These are phyloP conservation scores for Camelina hispida DNA, from an alignment of 345 rosid species.

Conservation along the genomic window DNA sequence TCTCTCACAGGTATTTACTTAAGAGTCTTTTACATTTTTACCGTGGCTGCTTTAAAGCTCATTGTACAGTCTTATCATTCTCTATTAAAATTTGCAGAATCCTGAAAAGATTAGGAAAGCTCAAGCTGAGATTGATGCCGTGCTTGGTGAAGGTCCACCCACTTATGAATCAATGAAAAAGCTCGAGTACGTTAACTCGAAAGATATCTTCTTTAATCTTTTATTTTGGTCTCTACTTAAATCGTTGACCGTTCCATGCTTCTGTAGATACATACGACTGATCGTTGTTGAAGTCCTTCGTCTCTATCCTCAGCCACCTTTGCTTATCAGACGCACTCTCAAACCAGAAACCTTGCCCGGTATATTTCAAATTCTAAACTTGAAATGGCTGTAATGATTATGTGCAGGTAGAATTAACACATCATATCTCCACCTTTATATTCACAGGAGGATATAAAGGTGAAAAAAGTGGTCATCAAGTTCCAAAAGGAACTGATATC, in stretches of 20 bases:
- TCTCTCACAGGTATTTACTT: slow-evolving; percentile 75
- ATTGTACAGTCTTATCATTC: slow-evolving; percentile 21
- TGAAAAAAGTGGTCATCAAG: slow-evolving; percentile 66
- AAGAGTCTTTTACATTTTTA: not conserved
- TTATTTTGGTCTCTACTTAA: not conserved
- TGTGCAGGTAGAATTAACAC: too few relatives aligned
- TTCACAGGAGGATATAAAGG: slow-evolving; percentile 83
- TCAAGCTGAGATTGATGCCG: slow-evolving; percentile 83
- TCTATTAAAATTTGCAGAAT: slow-evolving; percentile 54
- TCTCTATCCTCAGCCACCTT: slow-evolving; percentile 91
- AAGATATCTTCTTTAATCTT: slow-evolving; percentile 10
- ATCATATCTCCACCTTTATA: too few relatives aligned
- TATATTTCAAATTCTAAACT: slow-evolving; percentile 35
- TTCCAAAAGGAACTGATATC: slow-evolving; percentile 89
- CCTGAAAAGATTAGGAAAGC: slow-evolving; percentile 83
- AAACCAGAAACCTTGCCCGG: slow-evolving; percentile 81
- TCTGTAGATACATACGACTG: slow-evolving; percentile 73
- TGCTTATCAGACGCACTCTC: slow-evolving; percentile 82
- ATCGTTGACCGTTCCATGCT: not conserved
- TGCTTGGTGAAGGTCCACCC: slow-evolving; percentile 67
- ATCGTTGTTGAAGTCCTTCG: slow-evolving; percentile 90
- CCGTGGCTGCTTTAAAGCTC: not conserved
- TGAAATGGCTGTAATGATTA: too few relatives aligned
- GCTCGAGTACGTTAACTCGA: slow-evolving; percentile 61
- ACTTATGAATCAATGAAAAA: slow-evolving; percentile 72